Percentiles rank a stretch among this genome's conserved stretches.
Conservation (phyloP, 108 stramenopile genomes). For the Fistulifera solaris region DNA sequence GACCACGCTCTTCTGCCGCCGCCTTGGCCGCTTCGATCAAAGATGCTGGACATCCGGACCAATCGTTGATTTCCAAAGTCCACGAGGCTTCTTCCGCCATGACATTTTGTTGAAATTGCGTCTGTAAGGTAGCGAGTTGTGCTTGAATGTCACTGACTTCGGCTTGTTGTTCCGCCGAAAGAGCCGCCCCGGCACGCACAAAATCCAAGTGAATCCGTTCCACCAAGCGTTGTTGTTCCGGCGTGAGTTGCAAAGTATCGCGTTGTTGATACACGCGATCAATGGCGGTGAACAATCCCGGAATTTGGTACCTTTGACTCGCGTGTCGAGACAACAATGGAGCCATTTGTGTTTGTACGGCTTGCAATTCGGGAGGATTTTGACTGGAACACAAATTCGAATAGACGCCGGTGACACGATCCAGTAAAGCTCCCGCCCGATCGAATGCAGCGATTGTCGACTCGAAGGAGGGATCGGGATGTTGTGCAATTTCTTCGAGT, state of each 20-base stretch:
- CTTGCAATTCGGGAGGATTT: conserved; percentile 47
- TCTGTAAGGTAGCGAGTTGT: conserved; percentile 48
- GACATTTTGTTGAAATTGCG: conserved; percentile 63
- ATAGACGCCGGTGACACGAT: conserved; percentile 34
- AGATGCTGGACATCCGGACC: conserved; percentile 52
- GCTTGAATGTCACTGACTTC: conserved; percentile 61
- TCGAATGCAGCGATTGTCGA: conserved; percentile 45
- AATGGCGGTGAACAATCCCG: conserved; percentile 61
- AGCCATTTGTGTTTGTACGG: conserved; percentile 43
- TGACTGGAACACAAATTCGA: conserved; percentile 36
- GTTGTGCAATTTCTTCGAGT: conserved; percentile 40
- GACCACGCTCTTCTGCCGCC: conserved; percentile 53
- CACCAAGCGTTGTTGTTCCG: conserved; percentile 47
- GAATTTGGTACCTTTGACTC: conserved; percentile 33
- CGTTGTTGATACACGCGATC: conserved; percentile 27
- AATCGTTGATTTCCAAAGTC: conserved; percentile 47
- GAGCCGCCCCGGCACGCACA: conserved; percentile 49
- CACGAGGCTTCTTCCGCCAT: conserved; percentile 64
- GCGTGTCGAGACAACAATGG: conserved; percentile 44
- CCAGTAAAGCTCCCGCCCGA: conserved; percentile 27
- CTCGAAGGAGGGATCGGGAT: conserved; percentile 32
- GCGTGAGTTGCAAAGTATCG: conserved; percentile 22
- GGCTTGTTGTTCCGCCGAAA: conserved; percentile 33
- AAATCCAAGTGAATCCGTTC: conserved; percentile 66
- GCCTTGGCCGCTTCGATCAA: conserved; percentile 51